Conservation (phyloP, 768 basidiomycete genomes). For the Phaeotremella fagi region DNA sequence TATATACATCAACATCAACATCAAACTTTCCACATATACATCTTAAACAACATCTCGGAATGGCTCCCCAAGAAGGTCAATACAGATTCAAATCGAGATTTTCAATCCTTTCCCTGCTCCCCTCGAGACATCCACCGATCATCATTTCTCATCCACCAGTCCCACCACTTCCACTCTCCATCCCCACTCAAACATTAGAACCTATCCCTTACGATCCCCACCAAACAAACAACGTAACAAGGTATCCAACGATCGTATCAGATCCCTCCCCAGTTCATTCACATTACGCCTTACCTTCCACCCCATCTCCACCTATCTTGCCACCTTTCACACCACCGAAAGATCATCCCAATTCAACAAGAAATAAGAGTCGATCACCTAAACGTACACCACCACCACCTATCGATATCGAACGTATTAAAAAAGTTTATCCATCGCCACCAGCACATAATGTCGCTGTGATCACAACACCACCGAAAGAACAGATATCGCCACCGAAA, state of each 20-base stretch:
- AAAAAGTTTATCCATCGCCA: slow-evolving; percentile 8
- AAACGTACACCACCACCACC: slow-evolving; percentile 24
- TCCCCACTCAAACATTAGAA: slow-evolving; percentile 2
- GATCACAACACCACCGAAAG: background rate
- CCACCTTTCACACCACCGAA: slow-evolving; percentile 3
- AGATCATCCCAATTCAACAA: too few species aligned
- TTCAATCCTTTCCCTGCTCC: slow-evolving; percentile 39
- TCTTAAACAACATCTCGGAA: background rate
- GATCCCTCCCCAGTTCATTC: slow-evolving; percentile 1
- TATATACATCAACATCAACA: background rate
- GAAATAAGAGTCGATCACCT: too few species aligned
- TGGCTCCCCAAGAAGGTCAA: background rate
- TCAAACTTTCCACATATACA: background rate
- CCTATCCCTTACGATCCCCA: slow-evolving; percentile 3
- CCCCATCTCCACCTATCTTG: slow-evolving; percentile 3
- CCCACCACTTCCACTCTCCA: too few species aligned
- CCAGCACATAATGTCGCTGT: slow-evolving; percentile 1
- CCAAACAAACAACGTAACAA: slow-evolving; percentile 1
- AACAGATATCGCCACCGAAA: background rate
- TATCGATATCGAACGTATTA: slow-evolving; percentile 12
- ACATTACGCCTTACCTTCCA: background rate
- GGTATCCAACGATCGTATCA: slow-evolving; percentile 1
- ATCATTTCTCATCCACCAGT: slow-evolving; percentile 23
- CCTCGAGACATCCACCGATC: slow-evolving; percentile 38
- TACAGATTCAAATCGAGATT: slow-evolving; percentile 34